These are phyloP conservation scores for Fusarium sp. DNA, from an alignment of 2,329 filamentous ascomycete species.

Conservation along the genomic window DNA sequence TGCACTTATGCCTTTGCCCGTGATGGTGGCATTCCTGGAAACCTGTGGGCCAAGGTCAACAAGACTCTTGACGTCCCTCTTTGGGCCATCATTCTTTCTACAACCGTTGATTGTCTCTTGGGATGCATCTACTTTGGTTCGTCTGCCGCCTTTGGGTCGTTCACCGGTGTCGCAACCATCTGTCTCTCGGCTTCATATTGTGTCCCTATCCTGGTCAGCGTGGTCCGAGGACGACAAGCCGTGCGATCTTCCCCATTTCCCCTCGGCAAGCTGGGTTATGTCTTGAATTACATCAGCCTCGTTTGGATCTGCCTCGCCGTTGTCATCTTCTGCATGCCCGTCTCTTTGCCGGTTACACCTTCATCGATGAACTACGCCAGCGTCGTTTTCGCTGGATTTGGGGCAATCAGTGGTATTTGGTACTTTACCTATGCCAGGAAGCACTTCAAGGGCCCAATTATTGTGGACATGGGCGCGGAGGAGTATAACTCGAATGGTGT, in stretches of 20 bases:
- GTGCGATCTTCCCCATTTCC: constrained; percentile 73
- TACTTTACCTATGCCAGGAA: constrained; percentile 71
- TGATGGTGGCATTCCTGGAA: constrained; percentile 77
- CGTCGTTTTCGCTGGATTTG: constrained; percentile 72
- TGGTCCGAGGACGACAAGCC: constrained; percentile 72
- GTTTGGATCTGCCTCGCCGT: constrained; percentile 77
- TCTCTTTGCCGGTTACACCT: constrained; percentile 66
- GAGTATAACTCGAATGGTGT: constrained; percentile 8
- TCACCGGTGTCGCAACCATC: constrained; percentile 83
- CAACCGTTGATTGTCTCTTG: constrained; percentile 73
- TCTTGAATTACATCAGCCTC: constrained; percentile 74
- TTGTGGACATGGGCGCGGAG: constrained; percentile 25
- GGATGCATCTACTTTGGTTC: constrained; percentile 84
- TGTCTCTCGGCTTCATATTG: constrained; percentile 80
- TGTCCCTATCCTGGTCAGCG: constrained; percentile 76
- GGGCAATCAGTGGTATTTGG: constrained; percentile 66
- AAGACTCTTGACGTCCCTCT: constrained; percentile 74
- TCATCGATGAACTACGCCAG: constrained; percentile 73
- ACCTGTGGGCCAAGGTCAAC: constrained; percentile 73
- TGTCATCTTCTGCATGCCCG: constrained; percentile 80
- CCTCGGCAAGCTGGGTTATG: constrained; percentile 73
- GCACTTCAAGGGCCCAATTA: constrained; percentile 67
- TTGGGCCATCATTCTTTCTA: constrained; percentile 74
- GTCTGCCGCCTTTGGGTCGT: constrained; percentile 79
- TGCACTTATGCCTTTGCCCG: constrained; percentile 81